phyloP scores from a whole-genome alignment of 2,329 filamentous ascomycete genomes.

The Sphaceloma murrayae region DNA sequence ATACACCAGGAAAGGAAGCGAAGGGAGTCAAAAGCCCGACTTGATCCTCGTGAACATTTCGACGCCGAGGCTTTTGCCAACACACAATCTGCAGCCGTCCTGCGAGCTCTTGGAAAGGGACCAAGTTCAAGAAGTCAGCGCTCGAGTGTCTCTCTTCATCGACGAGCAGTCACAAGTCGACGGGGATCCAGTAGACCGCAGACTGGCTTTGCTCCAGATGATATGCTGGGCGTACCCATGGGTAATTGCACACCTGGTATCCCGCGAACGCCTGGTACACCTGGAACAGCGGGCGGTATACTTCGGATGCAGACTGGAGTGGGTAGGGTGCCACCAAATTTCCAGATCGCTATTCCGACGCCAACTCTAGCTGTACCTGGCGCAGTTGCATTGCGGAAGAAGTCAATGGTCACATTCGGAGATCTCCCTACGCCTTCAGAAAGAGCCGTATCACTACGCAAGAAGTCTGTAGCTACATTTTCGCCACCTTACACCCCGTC shows the following conservation, averaged over 20 bases:
- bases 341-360: background rate
- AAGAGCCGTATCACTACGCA: background rate
- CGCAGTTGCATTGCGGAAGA: conserved; percentile 1
- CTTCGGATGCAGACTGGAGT: background rate
- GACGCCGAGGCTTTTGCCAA: conserved; percentile 11
- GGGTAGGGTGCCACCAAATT: background rate
- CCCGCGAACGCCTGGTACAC: conserved; percentile 1
- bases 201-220: conserved; percentile 7
- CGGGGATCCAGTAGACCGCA: conserved; percentile 7
- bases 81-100: conserved; percentile 2
- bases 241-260: too few relatives aligned
- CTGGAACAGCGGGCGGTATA: conserved; percentile 1
- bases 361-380: conserved; percentile 4
- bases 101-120: conserved; percentile 3
- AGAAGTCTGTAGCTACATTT: conserved; percentile 2
- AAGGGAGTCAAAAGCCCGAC: conserved; percentile 3
- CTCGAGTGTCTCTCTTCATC: conserved; percentile 8
- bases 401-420: conserved; percentile 4
- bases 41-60: conserved; percentile 10
- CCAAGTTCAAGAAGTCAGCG: background rate
- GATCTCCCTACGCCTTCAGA: conserved; percentile 9
- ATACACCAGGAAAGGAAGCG: conserved; percentile 1
- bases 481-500: conserved; percentile 7
- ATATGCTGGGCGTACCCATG: conserved; percentile 14
- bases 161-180: conserved; percentile 6